A percentile compares a stretch with the other conserved stretches of the same genome.
Evolutionary conservation across 345 rosid genomes (phyloP).

Genomic region (Physaria fendleri): DNA sequence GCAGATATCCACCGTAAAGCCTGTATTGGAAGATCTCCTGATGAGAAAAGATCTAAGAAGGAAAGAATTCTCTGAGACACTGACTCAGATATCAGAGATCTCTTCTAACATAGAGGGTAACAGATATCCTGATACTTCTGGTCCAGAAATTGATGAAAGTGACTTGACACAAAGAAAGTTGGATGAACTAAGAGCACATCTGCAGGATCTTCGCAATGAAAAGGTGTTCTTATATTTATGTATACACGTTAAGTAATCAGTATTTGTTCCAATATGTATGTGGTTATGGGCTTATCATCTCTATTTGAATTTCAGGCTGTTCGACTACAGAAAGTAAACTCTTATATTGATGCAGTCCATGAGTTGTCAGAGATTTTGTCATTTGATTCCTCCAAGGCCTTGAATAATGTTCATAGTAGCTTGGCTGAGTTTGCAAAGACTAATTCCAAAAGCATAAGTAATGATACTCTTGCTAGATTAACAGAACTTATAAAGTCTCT

Average conservation of each 20-base stretch:
- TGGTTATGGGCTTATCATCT: conserved; percentile 7
- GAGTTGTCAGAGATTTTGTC: conserved; percentile 66
- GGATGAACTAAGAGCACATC: conserved; percentile 58
- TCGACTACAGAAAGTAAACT: conserved; percentile 59
- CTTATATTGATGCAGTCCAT: conserved; percentile 46
- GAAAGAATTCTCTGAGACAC: conserved; percentile 46
- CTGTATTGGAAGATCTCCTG: conserved; percentile 52
- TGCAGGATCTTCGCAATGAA: conserved; percentile 69
- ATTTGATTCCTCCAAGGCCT: conserved; percentile 51
- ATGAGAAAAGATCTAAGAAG: conserved; percentile 47
- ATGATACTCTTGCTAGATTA: conserved; percentile 69
- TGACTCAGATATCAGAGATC: conserved; percentile 43
- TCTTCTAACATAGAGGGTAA: conserved; percentile 64
- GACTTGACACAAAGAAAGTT: conserved; percentile 60
- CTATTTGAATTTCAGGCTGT: conserved; percentile 48
- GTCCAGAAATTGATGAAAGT: conserved; percentile 43
- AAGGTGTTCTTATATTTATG: conserved; percentile 42
- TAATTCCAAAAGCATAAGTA: conserved; percentile 72
- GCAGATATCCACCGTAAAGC: conserved; percentile 44
- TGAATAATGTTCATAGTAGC: conserved; percentile 60
- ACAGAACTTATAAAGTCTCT: conserved; percentile 43
- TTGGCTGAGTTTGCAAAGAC: conserved; percentile 36
- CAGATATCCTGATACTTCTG: conserved; percentile 24
- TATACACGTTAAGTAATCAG: not conserved
- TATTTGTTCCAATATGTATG: not conserved